phyloP scores from a whole-genome alignment of 1,139 yeast genomes.

The Taphrina pruni region DNA sequence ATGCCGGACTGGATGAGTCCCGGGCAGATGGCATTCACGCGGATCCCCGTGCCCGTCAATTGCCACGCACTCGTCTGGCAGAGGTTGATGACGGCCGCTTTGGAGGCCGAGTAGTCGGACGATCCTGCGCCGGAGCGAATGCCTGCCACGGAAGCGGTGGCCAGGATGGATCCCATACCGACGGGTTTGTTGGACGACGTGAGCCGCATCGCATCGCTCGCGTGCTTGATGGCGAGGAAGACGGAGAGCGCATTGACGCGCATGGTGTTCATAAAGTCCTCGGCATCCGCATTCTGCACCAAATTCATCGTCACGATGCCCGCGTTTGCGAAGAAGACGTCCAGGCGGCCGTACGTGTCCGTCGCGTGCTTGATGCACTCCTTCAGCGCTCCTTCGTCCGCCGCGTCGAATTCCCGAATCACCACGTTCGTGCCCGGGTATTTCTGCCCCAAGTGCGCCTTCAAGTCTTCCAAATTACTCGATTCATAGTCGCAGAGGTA shows the following conservation, averaged over 20 bases:
- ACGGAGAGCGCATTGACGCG: slow-evolving; percentile 42
- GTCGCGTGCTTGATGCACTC: slow-evolving; percentile 39
- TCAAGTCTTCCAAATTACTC: slow-evolving; percentile 29
- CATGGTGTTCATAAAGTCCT: slow-evolving; percentile 43
- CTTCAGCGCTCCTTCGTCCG: slow-evolving; percentile 42
- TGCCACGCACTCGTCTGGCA: slow-evolving; percentile 46
- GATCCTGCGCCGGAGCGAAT: slow-evolving; percentile 44
- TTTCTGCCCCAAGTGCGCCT: slow-evolving; percentile 1
- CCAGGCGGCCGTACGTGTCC: slow-evolving; percentile 41
- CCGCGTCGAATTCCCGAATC: slow-evolving; percentile 42
- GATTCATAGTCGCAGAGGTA: slow-evolving; percentile 43
- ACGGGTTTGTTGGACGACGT: slow-evolving; percentile 30
- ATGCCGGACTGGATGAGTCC: slow-evolving; percentile 45
- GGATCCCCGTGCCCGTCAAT: slow-evolving; percentile 43
- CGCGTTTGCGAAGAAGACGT: slow-evolving; percentile 44
- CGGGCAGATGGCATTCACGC: slow-evolving; percentile 46
- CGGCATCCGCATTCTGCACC: slow-evolving; percentile 35
- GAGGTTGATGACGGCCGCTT: slow-evolving; percentile 46
- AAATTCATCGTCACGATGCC: slow-evolving; percentile 38
- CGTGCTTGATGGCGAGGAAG: slow-evolving; percentile 43
- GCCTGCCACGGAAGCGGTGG: slow-evolving; percentile 46
- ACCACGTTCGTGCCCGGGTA: slow-evolving; percentile 41
- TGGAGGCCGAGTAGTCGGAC: slow-evolving; percentile 45
- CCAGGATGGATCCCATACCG: slow-evolving; percentile 46
- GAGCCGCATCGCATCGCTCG: slow-evolving; percentile 42